These are phyloP conservation scores for Nannochloropsis salina DNA, from an alignment of 108 stramenopile genomes.

Conservation along the genomic window DNA sequence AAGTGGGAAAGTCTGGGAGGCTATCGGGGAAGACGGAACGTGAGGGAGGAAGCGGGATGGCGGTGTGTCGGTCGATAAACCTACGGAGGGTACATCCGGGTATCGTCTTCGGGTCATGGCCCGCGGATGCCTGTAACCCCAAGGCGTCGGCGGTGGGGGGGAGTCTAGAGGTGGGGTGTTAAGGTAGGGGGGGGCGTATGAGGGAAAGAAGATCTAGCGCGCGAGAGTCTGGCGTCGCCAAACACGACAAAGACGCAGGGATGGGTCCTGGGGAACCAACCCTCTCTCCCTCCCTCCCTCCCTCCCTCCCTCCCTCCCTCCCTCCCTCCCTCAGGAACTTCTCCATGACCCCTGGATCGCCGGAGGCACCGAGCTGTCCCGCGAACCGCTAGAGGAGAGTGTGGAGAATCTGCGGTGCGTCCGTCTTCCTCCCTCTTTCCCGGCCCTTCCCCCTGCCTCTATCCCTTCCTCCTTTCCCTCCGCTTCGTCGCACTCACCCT, in stretches of 20 bases:
- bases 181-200: no score
- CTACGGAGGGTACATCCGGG: no score
- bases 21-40: background rate
- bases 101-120: no score
- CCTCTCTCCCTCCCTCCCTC: background rate
- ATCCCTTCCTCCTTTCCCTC: background rate
- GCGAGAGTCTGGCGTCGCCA: no score
- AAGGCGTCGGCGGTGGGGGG: no score
- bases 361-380: background rate
- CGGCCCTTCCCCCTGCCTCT: background rate
- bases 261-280: no score
- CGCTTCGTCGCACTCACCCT: background rate
- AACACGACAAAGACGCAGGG: no score
- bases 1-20: no score
- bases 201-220: no score
- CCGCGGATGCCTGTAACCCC: no score
- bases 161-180: no score
- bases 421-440: background rate
- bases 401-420: background rate
- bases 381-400: background rate
- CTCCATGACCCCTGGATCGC: background rate
- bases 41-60: background rate
- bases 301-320: slow-evolving; percentile 1
- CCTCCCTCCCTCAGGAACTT: background rate
- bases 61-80: no score